phyloP scores from a whole-genome alignment of 1,139 yeast genomes.

The Pichia norvegensis region DNA sequence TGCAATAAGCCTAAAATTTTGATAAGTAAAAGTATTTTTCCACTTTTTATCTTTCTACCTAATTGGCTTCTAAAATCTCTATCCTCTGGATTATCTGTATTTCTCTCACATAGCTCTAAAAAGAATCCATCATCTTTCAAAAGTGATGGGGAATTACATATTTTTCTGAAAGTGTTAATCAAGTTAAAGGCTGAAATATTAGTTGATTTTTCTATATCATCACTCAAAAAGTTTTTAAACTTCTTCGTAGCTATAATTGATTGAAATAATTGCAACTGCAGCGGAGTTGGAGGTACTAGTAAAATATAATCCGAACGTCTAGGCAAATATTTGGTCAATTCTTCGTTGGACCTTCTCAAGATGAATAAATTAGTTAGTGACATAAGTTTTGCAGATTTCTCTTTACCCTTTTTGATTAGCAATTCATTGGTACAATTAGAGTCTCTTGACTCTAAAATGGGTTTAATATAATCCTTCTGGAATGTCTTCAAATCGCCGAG shows the following conservation, averaged over 20 bases:
- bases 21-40: conserved; percentile 50
- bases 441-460: conserved; percentile 70
- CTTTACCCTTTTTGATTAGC: conserved; percentile 49
- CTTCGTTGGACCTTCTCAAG: conserved; percentile 63
- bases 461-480: conserved; percentile 58
- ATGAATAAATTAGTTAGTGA: conserved; percentile 58
- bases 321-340: conserved; percentile 62
- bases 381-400: conserved; percentile 54
- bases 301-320: conserved; percentile 71
- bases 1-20: conserved; percentile 45
- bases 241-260: conserved; percentile 36
- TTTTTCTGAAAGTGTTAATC: conserved; percentile 68
- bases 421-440: conserved; percentile 51
- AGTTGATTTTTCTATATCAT: neutral
- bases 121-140: conserved; percentile 35
- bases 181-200: conserved; percentile 48
- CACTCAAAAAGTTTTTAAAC: conserved; percentile 9
- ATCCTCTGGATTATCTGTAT: conserved; percentile 18
- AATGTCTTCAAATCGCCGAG: conserved; percentile 58
- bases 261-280: conserved; percentile 52
- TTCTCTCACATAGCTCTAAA: conserved; percentile 27
- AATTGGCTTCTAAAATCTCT: conserved; percentile 23
- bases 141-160: conserved; percentile 76
- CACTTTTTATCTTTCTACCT: conserved; percentile 34
- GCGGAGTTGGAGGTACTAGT: conserved; percentile 65